phyloP scores from a whole-genome alignment of 371 early-diverging fungal species.

The Catenaria anguillulae region DNA sequence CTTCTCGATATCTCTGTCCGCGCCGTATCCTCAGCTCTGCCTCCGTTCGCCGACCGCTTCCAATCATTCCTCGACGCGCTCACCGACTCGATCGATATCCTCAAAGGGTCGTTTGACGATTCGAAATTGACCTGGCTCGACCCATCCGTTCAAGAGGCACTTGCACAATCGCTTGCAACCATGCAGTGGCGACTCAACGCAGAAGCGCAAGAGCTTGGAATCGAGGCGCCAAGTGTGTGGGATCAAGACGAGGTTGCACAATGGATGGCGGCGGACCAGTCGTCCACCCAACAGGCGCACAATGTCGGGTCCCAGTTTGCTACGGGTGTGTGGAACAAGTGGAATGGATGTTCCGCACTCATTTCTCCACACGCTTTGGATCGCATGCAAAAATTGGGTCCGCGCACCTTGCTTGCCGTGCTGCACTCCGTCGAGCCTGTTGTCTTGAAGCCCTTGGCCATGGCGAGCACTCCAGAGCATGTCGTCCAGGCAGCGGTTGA shows the following conservation, averaged over 20 bases:
- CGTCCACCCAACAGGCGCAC: background rate
- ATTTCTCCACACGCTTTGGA: background rate
- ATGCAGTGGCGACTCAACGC: constrained; percentile 1
- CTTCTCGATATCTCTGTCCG: background rate
- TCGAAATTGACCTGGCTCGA: background rate
- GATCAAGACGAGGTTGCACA: background rate
- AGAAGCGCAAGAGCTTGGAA: background rate
- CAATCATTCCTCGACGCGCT: background rate
- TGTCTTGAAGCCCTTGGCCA: background rate
- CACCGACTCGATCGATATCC: background rate
- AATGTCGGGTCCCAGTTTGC: background rate
- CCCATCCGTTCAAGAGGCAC: too few species aligned
- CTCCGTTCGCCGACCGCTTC: constrained; percentile 1
- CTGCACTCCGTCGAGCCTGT: background rate
- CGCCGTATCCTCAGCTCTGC: background rate
- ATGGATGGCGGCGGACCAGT: background rate
- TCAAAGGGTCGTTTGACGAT: background rate
- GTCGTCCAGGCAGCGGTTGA: background rate
- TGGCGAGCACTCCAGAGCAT: background rate
- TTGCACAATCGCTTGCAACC: background rate
- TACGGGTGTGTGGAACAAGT: background rate
- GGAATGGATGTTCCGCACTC: background rate
- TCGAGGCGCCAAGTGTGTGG: background rate
- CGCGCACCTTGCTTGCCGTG: background rate
- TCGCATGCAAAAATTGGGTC: background rate